phyloP scores from a whole-genome alignment of 78 protist genomes.

The Dictyostelium intermedium region DNA sequence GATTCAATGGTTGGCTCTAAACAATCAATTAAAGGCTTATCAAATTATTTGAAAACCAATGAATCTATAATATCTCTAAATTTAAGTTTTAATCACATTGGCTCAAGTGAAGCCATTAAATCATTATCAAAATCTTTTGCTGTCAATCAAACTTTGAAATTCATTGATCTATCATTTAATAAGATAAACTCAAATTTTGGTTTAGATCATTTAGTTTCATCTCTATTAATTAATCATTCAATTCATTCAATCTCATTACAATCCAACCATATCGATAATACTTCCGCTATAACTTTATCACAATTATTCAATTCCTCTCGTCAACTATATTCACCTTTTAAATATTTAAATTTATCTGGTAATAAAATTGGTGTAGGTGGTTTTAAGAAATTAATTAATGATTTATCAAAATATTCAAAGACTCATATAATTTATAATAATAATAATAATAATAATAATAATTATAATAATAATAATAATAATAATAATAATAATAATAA shows the following conservation, averaged over 20 bases:
- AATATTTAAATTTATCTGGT: constrained; percentile 13
- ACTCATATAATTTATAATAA: not conserved
- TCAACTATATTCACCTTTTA: not conserved
- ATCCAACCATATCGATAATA: constrained; percentile 19
- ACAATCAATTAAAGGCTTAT: not conserved
- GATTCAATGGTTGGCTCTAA: not conserved
- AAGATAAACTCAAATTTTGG: not conserved
- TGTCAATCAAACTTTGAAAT: not conserved
- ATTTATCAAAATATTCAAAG: constrained; percentile 22
- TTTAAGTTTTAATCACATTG: not conserved
- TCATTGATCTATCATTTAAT: constrained; percentile 30
- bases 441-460: not conserved
- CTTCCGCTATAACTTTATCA: not conserved
- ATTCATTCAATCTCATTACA: not conserved
- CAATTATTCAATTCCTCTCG: not conserved
- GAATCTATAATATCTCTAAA: not conserved
- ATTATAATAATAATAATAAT: not conserved
- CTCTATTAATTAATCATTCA: not conserved
- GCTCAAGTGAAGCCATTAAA: not conserved
- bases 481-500: not conserved
- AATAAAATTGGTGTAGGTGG: constrained; percentile 48
- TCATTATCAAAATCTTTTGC: not conserved
- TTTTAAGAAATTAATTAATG: not conserved
- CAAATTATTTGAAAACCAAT: not conserved
- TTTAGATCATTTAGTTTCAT: not conserved